Base-by-base conservation (phyloP, 495 filamentous ascomycete genomes). In the Pyronema omphalodes region DNA sequence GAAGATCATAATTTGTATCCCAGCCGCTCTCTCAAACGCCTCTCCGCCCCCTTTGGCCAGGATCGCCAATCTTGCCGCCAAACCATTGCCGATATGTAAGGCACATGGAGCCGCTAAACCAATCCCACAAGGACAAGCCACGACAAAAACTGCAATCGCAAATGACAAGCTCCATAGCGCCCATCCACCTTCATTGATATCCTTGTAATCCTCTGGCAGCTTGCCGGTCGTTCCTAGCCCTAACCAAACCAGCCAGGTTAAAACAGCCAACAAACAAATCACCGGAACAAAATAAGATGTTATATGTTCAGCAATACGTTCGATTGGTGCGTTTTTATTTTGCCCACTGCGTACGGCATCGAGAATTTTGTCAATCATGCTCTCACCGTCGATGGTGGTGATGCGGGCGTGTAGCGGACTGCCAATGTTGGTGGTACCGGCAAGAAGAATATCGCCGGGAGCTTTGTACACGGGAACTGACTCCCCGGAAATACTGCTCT, bases 11-110 rank as follows among this genome's bases (percentile, higher is more conserved):
- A 80, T 81, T 64, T 93, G 84, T 6, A 95, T 73, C 3, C 73
- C 73, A 57, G 86, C 93, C 9, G 91, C 88, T 69, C 93, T 88
- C 67, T 96, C 85, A 61, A 96, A 95, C 0, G 91, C 89, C 62
- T 94, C 86, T 19, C 89, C 91, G 14, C 89, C 89, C n/a, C 89
- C 89, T 66, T 91, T 89, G 55, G 88, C 89, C 3, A 96, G 70
- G 48, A 96, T 93, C 5, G 91, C 89, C 61, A 88, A 71, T 58
- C 83, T 81, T 3, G 89, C 89, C 11, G 91, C 89, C 3, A 96
- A 66, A 0, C 87, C 89, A 49, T 84, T 79, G 6, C 89, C 91
- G 35, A 95, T 91, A 62, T 93, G 93, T 33, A 96, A 75, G 1
- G 89, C 89, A 0, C 91, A 95, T 12, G 89, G 89, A 2, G 91